Base-by-base conservation (phyloP, 352 stramenopile genomes). In the Elongisporangium undulatum region DNA sequence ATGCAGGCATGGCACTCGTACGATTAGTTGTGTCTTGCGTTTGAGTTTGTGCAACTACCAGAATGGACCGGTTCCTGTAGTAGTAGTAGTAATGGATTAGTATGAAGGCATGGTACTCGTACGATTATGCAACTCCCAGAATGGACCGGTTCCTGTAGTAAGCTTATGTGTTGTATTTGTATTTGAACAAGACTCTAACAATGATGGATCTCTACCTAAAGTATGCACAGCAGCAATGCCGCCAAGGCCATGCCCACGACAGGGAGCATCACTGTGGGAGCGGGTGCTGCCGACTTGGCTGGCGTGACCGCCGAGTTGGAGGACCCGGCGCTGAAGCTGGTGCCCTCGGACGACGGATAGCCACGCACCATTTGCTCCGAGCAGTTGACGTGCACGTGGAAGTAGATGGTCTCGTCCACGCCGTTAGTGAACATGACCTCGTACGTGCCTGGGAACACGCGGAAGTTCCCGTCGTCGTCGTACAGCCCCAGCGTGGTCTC, bases 361-460 rank as follows among this genome's bases (percentile, higher is more conserved):
- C 34, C 10, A 45, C 71, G 74, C 6, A 83, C 26, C 39, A 83
- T 48, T n/a, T 64, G 71, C 23, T 70, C 59, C 20, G 55, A 17
- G 8, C 66, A 55, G 4, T 58, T 45, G 49, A 83, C 24, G 13
- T 66, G 74, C 52, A 81, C 68, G 24, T 63, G 63, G 66, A 75
- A 83, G 51, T 69, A 56, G 23, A 83, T 49, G 3, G 68, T 63
- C 60, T 79, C 66, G 22, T 61, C 49, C 24, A 77, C 71, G 24
- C 74, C 74, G 55, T 83, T 83, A 17, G 74, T 73, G 49, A 83
- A 58, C 22, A 83, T 64, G 53, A 81, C 52, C 53, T 83, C 74
- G 51, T 83, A 83, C 54, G 69, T 79, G 21, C 74, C 74, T 9
- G 71, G 71, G 56, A 75, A 80, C 21, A 68, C 51, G 6, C 59